These are phyloP conservation scores for Vitis cinerea DNA, from an alignment of 164 flowering plant genomes.

Conservation along the genomic window DNA sequence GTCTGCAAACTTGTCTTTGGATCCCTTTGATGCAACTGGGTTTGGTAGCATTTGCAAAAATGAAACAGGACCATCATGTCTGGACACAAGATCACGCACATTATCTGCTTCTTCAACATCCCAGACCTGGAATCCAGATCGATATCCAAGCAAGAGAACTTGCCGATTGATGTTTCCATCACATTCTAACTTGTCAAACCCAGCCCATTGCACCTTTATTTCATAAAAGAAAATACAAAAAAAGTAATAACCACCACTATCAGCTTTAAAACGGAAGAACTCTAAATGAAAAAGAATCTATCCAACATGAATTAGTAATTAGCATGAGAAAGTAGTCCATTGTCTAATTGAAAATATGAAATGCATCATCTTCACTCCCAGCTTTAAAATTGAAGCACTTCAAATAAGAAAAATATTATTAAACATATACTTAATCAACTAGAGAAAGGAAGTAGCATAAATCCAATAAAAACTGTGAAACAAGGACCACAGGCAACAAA, in stretches of 20 bases:
- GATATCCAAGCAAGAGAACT: conserved; percentile 68
- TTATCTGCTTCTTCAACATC: conserved; percentile 80
- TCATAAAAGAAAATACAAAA: not conserved
- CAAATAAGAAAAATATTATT: no score
- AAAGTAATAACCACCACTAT: not conserved
- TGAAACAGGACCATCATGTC: conserved; percentile 70
- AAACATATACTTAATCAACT: no score
- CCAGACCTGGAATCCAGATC: conserved; percentile 87
- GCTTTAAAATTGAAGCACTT: no score
- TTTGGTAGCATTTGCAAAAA: conserved; percentile 70
- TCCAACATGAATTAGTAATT: no score
- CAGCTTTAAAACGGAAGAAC: no score
- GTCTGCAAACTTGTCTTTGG: conserved; percentile 55
- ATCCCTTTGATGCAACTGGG: conserved; percentile 38
- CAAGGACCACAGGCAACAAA: no score
- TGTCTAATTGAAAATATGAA: no score
- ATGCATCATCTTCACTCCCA: no score
- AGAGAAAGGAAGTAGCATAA: no score
- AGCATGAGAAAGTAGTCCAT: no score
- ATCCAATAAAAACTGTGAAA: no score
- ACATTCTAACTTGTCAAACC: conserved; percentile 71
- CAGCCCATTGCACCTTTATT: conserved; percentile 78
- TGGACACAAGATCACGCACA: conserved; percentile 62
- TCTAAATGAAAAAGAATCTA: no score
- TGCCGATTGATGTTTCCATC: conserved; percentile 35